Conservation (phyloP, 2,329 filamentous ascomycete genomes). For the Incumbomyces lentus region DNA sequence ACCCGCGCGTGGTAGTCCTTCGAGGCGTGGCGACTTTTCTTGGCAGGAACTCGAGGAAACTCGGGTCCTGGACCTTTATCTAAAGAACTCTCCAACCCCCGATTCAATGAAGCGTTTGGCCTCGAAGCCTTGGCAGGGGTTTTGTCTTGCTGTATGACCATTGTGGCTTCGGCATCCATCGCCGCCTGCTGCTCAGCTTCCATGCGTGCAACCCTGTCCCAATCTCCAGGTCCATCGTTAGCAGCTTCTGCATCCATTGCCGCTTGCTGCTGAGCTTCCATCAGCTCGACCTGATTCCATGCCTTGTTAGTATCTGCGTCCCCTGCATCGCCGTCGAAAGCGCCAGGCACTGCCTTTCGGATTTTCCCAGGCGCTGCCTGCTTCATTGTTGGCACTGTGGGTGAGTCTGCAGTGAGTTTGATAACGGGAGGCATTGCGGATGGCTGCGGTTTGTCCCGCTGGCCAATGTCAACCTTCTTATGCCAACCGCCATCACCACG, state of each 20-base stretch:
- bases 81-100: not conserved
- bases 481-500: conserved; percentile 4
- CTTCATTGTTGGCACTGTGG: not conserved
- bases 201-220: not conserved
- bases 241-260: not conserved
- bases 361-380: not conserved
- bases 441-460: not conserved
- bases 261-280: not conserved
- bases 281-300: not conserved
- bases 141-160: too few species aligned
- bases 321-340: not conserved
- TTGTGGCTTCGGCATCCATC: not conserved
- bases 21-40: not conserved
- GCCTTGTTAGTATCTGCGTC: not conserved
- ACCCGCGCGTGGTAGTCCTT: not conserved
- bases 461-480: conserved; percentile 4
- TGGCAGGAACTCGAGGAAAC: not conserved
- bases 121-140: not conserved
- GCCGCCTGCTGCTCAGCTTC: not conserved
- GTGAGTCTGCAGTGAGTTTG: conserved; percentile 1
- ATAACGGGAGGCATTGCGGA: not conserved
- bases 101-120: too few species aligned
- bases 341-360: not conserved
- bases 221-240: not conserved
- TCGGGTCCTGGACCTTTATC: not conserved